phyloP scores from a whole-genome alignment of 73 alveolate species.

The Paramecium octaurelia region DNA sequence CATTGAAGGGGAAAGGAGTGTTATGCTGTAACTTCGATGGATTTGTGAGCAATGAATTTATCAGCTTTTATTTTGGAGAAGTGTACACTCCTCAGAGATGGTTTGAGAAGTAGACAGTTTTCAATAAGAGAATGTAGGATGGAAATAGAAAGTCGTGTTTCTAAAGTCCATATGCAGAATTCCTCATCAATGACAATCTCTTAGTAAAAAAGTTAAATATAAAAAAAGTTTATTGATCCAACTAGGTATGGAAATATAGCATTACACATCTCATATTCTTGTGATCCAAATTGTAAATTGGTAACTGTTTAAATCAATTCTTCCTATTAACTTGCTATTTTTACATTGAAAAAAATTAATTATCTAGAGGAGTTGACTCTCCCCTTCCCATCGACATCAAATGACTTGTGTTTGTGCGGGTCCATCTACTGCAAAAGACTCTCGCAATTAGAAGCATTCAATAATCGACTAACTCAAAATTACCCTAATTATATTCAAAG shows the following conservation, averaged over 20 bases:
- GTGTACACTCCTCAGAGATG: slow-evolving; percentile 32
- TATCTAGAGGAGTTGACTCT: slow-evolving; percentile 9
- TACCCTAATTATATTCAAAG: slow-evolving; percentile 11
- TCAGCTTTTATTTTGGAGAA: slow-evolving; percentile 25
- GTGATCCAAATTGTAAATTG: slow-evolving; percentile 21
- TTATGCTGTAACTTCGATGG: slow-evolving; percentile 14
- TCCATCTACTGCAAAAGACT: not conserved
- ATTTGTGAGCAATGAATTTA: not conserved
- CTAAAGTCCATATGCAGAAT: not conserved
- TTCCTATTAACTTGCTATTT: not conserved
- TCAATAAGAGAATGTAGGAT: not conserved
- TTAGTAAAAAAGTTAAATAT: not conserved
- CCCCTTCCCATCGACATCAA: not conserved
- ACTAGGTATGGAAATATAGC: slow-evolving; percentile 10
- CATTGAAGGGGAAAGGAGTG: not conserved
- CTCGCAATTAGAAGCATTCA: not conserved
- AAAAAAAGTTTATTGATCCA: not conserved
- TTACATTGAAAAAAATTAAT: not conserved
- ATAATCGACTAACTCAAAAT: not conserved
- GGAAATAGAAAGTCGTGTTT: not conserved
- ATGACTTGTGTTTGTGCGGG: not conserved
- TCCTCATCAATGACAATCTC: not conserved
- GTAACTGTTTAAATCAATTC: not conserved
- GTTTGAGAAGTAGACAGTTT: slow-evolving; percentile 26
- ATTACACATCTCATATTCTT: not conserved